A percentile compares a stretch with the other conserved stretches of the same genome.
Evolutionary conservation across 2,329 filamentous ascomycete species (phyloP).

Genomic region (Aureobasidium sp.): DNA sequence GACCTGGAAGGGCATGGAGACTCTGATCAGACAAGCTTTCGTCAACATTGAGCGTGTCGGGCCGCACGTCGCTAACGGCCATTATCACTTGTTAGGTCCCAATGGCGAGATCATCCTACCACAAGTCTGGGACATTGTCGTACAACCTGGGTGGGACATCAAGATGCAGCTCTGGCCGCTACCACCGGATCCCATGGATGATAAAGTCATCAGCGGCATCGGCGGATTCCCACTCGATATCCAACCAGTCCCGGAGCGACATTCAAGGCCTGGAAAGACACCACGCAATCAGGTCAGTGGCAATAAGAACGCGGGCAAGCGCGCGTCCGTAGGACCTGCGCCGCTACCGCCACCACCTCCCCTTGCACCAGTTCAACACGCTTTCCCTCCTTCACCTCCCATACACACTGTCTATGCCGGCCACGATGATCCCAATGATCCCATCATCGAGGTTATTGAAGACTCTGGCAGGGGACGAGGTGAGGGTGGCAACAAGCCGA

Average conservation of each 20-base stretch:
- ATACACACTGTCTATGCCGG: not conserved
- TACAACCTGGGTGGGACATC: constrained; percentile 41
- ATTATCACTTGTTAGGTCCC: constrained; percentile 41
- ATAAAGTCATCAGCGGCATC: not conserved
- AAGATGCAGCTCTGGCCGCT: constrained; percentile 45
- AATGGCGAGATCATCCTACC: constrained; percentile 43
- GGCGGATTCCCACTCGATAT: not conserved
- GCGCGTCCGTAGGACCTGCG: not conserved
- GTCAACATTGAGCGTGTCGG: constrained; percentile 39
- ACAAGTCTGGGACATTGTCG: constrained; percentile 40
- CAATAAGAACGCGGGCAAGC: constrained; percentile 10
- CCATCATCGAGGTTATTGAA: not conserved
- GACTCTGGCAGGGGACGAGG: not conserved
- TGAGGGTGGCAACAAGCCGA: not conserved
- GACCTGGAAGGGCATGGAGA: constrained; percentile 48
- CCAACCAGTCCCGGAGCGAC: not conserved
- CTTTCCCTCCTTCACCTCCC: not conserved
- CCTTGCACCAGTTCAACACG: not conserved
- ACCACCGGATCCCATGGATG: constrained; percentile 23
- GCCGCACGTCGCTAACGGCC: constrained; percentile 37
- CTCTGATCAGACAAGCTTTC: constrained; percentile 43
- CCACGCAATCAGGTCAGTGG: constrained; percentile 3
- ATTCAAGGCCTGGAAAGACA: not conserved
- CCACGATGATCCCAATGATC: not conserved
- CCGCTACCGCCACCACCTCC: constrained; percentile 3